These are phyloP conservation scores for Lipomyces oligophaga DNA, from an alignment of 805 yeast genomes.

Conservation along the genomic window DNA sequence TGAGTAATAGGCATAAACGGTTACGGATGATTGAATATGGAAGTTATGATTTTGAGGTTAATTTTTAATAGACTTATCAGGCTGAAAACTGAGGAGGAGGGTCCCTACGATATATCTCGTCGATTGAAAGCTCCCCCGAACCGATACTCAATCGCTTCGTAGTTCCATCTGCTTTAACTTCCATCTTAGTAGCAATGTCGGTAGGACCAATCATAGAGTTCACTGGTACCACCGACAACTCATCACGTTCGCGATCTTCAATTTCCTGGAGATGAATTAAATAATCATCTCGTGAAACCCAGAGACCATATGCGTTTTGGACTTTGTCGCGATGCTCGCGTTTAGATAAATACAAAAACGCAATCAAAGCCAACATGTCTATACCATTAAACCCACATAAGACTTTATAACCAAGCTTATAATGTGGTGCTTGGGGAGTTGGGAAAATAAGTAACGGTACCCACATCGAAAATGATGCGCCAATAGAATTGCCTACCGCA, in stretches of 20 bases:
- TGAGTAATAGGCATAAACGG: too few species aligned
- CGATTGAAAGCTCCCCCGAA: neutral
- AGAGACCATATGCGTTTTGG: constrained; percentile 15
- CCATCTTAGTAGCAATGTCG: neutral
- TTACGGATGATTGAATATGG: too few species aligned
- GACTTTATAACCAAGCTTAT: constrained; percentile 14
- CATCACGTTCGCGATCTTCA: constrained; percentile 29
- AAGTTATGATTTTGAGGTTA: too few species aligned
- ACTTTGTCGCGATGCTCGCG: constrained; percentile 13
- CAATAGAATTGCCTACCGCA: constrained; percentile 23
- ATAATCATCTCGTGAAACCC: constrained; percentile 21
- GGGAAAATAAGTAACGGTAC: constrained; percentile 26
- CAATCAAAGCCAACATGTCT: constrained; percentile 13
- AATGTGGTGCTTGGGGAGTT: constrained; percentile 19
- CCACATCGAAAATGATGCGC: constrained; percentile 26
- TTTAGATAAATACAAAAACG: constrained; percentile 13
- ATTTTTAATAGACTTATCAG: neutral
- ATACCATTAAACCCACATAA: constrained; percentile 11
- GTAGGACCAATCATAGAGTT: too few species aligned
- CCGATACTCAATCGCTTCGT: neutral
- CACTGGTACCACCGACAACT: too few species aligned
- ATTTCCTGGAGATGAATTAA: constrained; percentile 7
- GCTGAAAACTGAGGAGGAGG: neutral
- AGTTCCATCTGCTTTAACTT: neutral
- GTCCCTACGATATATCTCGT: neutral